Evolutionary conservation across 176 grass and related monocot species (phyloP), one percentile per base, ranked within the genome.

Genomic region (Stipa capillata): DNA sequence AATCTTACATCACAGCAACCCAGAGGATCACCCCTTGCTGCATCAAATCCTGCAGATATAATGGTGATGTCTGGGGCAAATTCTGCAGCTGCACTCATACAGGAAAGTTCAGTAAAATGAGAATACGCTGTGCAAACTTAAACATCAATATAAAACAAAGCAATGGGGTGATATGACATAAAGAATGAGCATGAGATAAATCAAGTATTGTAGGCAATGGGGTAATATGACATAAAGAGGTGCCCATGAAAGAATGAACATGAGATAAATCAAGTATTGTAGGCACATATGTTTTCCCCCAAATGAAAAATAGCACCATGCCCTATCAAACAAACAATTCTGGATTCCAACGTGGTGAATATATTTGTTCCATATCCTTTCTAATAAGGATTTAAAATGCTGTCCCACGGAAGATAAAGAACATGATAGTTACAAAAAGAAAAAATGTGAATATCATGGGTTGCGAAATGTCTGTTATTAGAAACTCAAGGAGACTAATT

Each of bases 21-120:
- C 34, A 98, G 78, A 72, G 95, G 92, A 82, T 98, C 95, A 78
- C 95, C 95, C 72, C 90, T 90, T 69, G 95, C 95, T 42, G 95
- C 95, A 91, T 98, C 95, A 79, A 98, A 98, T 40, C 95, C 95
- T 67, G 95, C 92, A 54, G 92, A 98, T 90, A 98, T 90, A 79
- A 98, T 94, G 58, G 85, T 98, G 63, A 98, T 87, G 67, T 98
- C 95, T 33, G 95, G 87, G n/a, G 80, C 90, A 87, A 98, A 98
- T 50, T 94, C 83, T 64, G 55, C 24, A 90, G 92, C 95, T 98
- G 90, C 87, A 92, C 39, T 78, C 69, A 43, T 62, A 73, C 58
- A 88, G 40, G 75, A 68, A 63, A 74, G 43, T 27, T 69, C 42
- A 44, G 24, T 17, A 65, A 66, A 79, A 62, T 31, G 35, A 73